A percentile compares a stretch with the other conserved stretches of the same genome.
Conservation (phyloP, 2,329 filamentous ascomycete genomes). For the Aspergillus versicolor region DNA sequence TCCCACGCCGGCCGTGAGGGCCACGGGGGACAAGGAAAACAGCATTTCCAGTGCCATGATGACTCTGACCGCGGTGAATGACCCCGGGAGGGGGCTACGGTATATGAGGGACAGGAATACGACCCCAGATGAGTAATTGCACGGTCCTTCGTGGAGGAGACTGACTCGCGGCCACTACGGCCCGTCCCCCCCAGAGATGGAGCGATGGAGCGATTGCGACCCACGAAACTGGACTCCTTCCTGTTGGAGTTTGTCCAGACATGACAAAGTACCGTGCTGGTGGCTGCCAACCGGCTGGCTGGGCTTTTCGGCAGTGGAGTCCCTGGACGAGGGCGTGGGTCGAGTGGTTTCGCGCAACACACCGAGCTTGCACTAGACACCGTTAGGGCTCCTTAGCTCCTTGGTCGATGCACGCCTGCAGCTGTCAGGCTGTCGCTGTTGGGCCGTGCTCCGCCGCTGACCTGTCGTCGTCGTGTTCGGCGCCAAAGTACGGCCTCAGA, state of each 20-base stretch:
- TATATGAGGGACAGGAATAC: background rate
- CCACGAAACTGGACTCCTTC: background rate
- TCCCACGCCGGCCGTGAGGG: background rate
- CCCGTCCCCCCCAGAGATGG: background rate
- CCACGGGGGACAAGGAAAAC: background rate
- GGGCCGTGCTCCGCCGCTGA: no score
- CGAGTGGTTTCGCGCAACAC: background rate
- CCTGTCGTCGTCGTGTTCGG: no score
- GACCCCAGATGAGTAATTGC: no score
- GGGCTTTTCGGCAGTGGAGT: background rate
- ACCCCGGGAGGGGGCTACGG: background rate
- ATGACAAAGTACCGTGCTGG: background rate
- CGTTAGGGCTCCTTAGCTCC: background rate
- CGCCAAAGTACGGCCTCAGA: no score
- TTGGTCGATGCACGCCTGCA: no score
- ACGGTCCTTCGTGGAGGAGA: background rate
- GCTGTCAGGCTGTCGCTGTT: no score
- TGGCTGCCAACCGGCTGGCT: background rate
- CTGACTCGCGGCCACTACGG: background rate
- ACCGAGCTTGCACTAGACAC: background rate
- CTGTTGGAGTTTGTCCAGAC: no score
- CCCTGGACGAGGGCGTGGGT: background rate
- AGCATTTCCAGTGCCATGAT: background rate
- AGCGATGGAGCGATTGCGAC: background rate
- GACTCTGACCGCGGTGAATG: background rate